phyloP scores from a whole-genome alignment of 495 filamentous ascomycete genomes.

The Lasiosphaeria hispida region DNA sequence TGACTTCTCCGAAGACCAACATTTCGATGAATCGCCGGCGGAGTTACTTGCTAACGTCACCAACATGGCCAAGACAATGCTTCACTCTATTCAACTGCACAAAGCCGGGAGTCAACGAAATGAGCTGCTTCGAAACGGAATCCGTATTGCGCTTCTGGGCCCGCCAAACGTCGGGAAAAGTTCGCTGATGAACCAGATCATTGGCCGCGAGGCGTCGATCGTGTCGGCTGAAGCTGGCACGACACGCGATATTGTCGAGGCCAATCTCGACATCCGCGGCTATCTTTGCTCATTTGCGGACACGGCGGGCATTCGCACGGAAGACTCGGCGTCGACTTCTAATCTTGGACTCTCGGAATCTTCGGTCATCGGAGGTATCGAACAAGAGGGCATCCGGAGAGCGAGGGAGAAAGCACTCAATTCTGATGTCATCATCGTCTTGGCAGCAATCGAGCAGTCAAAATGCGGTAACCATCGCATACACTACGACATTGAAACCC shows the following conservation, averaged over 20 bases:
- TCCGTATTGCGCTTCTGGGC: conserved; percentile 80
- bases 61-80: conserved; percentile 57
- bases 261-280: conserved; percentile 84
- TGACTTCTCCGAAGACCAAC: conserved; percentile 95
- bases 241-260: conserved; percentile 90
- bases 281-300: conserved; percentile 88
- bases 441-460: conserved; percentile 64
- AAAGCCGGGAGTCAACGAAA: conserved; percentile 75
- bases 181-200: conserved; percentile 83
- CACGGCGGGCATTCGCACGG: conserved; percentile 75
- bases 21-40: conserved; percentile 85
- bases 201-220: conserved; percentile 92
- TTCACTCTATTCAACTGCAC: conserved; percentile 61
- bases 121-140: conserved; percentile 82
- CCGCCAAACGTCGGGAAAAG: conserved; percentile 96
- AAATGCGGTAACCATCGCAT: conserved; percentile 36
- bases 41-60: conserved; percentile 68
- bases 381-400: conserved; percentile 85
- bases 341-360: conserved; percentile 10
- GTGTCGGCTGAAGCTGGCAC: conserved; percentile 90
- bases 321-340: conserved; percentile 17
- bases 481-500: conserved; percentile 46
- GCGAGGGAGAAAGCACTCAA: conserved; percentile 77
- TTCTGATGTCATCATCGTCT: conserved; percentile 82
- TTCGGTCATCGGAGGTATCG: conserved; percentile 63